Conservation (phyloP, 140 eudicot genomes). For the Anethum foeniculum region DNA sequence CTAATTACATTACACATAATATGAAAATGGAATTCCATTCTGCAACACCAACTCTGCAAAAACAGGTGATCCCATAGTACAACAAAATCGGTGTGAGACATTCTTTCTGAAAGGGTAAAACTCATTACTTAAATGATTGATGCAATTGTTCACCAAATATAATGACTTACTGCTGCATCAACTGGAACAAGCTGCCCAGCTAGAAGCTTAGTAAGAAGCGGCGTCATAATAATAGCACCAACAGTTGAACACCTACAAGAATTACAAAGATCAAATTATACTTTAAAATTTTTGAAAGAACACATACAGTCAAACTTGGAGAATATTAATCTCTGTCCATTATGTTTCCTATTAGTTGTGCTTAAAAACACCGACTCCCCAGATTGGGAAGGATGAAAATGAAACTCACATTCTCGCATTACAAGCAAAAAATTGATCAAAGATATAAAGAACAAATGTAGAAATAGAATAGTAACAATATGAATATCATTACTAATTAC, state of each 20-base stretch:
- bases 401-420: background rate
- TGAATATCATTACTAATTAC: background rate
- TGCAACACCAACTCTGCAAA: background rate
- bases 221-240: constrained; percentile 97
- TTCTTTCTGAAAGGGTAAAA: background rate
- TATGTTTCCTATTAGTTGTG: background rate
- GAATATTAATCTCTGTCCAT: background rate
- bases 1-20: background rate
- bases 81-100: background rate
- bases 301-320: background rate
- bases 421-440: background rate
- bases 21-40: background rate
- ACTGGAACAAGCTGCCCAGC: constrained; percentile 99
- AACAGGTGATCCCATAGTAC: background rate
- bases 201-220: constrained; percentile 87
- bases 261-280: constrained; percentile 12
- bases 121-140: background rate
- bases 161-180: constrained; percentile 88
- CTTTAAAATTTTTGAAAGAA: background rate
- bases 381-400: background rate
- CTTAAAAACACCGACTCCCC: background rate
- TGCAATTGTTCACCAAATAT: constrained; percentile 1
- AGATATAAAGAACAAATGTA: background rate
- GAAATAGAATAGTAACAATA: background rate
- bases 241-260: constrained; percentile 80